Base-by-base conservation (phyloP, 306 rosid genomes). In the Trifolium repens region DNA sequence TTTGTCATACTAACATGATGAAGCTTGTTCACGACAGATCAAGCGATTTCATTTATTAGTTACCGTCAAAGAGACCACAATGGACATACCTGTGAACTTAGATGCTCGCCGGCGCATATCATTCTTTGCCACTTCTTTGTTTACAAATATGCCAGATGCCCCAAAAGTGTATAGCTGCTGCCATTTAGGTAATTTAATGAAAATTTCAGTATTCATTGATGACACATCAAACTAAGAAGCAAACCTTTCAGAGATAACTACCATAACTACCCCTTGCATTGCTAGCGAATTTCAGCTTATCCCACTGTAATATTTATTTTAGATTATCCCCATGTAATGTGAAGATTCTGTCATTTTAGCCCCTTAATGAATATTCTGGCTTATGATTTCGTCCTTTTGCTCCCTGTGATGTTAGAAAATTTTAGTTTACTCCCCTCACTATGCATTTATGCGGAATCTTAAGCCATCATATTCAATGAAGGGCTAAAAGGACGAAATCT, bases 61-160 rank as follows among this genome's bases (percentile, higher is more conserved):
- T 85, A 90, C 97, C 4, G 83, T 91, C 83, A 90, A 94, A 60
- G 98, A 90, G 79, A 69, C 84, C 16, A 97, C 97, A 79, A 79
- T 91, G 96, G 98, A 91, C 66, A 71, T 90, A 57, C 98, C 98
- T 54, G 80, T 69, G 65, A 94, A 94, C 91, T 58, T 94, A 72
- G 98, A 90, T 35, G 98, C 98, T 78, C 90, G 93, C 42, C 87
- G 97, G 83, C 98, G 97, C 79, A 82, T 90, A 72, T 91, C 98
- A 71, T 94, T 94, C 84, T 91, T 94, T 80, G 94, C 98, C 43
- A 94, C 98, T 73, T 94, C 98, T 49, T 83, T 94, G 24, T 94
- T 91, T 71, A 87, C 92, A 79, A 86, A 92, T 82, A 88, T 94
- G 94, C 98, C 98, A 11, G 86, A 76, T 58, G 97, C 97, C 76